Percentiles rank a stretch among this genome's conserved stretches.
These are phyloP conservation scores for Ceratobasidium sp. DNA, from an alignment of 1,284 basidiomycete species.

Conservation along the genomic window DNA sequence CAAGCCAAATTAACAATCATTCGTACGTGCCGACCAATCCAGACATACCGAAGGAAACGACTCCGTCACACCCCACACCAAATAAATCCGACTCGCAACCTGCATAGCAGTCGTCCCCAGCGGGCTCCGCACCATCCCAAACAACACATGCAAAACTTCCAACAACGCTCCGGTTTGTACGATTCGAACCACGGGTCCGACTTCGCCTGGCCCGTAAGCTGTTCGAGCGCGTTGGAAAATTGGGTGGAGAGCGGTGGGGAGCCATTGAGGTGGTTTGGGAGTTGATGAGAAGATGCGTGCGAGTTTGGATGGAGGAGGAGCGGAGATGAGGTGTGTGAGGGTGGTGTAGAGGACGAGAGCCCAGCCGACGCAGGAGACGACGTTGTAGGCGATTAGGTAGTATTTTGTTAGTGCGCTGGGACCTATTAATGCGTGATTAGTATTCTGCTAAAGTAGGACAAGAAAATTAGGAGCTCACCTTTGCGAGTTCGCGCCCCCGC, in stretches of 20 bases:
- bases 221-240: conserved; percentile 63
- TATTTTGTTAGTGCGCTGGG: conserved; percentile 51
- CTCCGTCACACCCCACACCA: conserved; percentile 88
- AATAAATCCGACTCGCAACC: conserved; percentile 86
- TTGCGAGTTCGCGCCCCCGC: background rate
- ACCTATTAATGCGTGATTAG: background rate
- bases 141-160: conserved; percentile 84
- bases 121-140: conserved; percentile 89
- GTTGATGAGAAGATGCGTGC: conserved; percentile 52
- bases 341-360: conserved; percentile 71
- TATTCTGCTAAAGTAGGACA: no score
- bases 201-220: conserved; percentile 63
- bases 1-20: no score
- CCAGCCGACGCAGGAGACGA: conserved; percentile 81
- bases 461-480: background rate
- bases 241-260: conserved; percentile 47
- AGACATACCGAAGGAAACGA: conserved; percentile 62
- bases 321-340: conserved; percentile 65
- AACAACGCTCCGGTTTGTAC: conserved; percentile 87
- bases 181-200: conserved; percentile 75
- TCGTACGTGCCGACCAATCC: background rate
- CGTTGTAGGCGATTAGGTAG: conserved; percentile 87
- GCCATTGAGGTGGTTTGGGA: conserved; percentile 52
- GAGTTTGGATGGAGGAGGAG: conserved; percentile 56
- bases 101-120: conserved; percentile 87